A percentile compares a stretch with the other conserved stretches of the same genome.
phyloP scores from a whole-genome alignment of 2,329 filamentous ascomycete genomes.

The Leptographium galeiforme region DNA sequence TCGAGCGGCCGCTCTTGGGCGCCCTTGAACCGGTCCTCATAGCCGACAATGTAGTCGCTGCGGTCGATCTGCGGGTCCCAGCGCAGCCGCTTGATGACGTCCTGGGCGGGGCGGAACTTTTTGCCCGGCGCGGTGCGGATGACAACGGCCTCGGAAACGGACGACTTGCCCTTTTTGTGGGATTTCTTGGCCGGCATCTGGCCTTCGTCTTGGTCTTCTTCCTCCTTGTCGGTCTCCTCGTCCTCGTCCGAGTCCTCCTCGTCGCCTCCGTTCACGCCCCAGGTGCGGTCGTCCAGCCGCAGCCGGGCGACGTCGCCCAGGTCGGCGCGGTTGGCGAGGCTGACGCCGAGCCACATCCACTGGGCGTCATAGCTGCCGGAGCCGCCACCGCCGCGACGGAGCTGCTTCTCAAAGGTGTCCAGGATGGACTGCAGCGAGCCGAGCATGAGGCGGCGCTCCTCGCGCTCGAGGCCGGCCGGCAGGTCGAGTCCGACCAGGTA shows the following conservation, averaged over 20 bases:
- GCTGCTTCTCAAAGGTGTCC: slow-evolving; percentile 33
- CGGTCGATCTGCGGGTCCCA: slow-evolving; percentile 43
- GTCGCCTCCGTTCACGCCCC: slow-evolving; percentile 34
- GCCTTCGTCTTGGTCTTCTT: slow-evolving; percentile 24
- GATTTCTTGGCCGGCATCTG: slow-evolving; percentile 17
- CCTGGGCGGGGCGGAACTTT: slow-evolving; percentile 42
- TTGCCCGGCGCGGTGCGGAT: slow-evolving; percentile 16
- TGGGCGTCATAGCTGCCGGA: slow-evolving; percentile 34
- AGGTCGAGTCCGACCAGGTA: slow-evolving; percentile 46
- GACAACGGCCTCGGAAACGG: no score
- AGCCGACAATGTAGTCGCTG: slow-evolving; percentile 42
- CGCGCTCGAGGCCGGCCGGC: slow-evolving; percentile 17
- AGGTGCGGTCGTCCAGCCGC: slow-evolving; percentile 31
- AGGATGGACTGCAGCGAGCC: slow-evolving; percentile 30
- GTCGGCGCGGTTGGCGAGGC: slow-evolving; percentile 23
- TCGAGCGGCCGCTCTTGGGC: slow-evolving; percentile 38
- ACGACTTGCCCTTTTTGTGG: slow-evolving; percentile 9
- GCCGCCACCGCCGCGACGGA: slow-evolving; percentile 23
- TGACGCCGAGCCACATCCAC: slow-evolving; percentile 34
- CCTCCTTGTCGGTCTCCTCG: slow-evolving; percentile 21
- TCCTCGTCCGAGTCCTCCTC: slow-evolving; percentile 24
- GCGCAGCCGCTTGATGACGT: slow-evolving; percentile 45
- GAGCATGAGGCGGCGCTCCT: slow-evolving; percentile 28
- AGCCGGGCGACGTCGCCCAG: slow-evolving; percentile 21
- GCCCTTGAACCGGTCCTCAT: slow-evolving; percentile 46